A percentile compares a stretch with the other conserved stretches of the same genome.
These are phyloP conservation scores for Blastobotrys illinoisensis DNA, from an alignment of 1,139 yeast genomes.

Conservation along the genomic window DNA sequence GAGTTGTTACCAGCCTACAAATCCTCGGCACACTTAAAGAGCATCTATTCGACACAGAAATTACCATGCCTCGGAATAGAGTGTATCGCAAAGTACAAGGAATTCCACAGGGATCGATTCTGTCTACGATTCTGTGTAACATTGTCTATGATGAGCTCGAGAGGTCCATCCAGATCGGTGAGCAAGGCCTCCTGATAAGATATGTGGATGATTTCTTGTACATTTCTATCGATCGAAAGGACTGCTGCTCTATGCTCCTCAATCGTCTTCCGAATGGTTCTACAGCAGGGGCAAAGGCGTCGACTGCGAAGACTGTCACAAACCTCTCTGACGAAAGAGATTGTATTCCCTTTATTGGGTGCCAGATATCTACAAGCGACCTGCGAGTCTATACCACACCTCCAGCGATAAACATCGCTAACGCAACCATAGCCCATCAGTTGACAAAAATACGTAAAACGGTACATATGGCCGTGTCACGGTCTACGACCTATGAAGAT, in stretches of 20 bases:
- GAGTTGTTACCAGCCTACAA: background rate
- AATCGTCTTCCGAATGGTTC: constrained; percentile 31
- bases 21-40: constrained; percentile 25
- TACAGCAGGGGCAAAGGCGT: constrained; percentile 56
- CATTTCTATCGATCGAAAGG: constrained; percentile 41
- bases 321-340: constrained; percentile 21
- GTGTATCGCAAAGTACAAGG: constrained; percentile 54
- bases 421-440: background rate
- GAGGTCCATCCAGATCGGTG: constrained; percentile 18
- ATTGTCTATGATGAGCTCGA: constrained; percentile 64
- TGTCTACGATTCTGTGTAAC: constrained; percentile 75
- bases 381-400: background rate
- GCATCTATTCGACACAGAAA: constrained; percentile 40
- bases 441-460: background rate
- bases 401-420: background rate
- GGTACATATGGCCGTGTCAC: background rate
- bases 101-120: constrained; percentile 78
- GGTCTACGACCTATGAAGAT: background rate
- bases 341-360: background rate
- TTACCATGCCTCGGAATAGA: constrained; percentile 36
- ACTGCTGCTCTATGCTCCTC: constrained; percentile 27
- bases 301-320: constrained; percentile 47
- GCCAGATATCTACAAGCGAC: background rate
- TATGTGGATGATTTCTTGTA: constrained; percentile 84
- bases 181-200: constrained; percentile 45